Evolutionary conservation across 2,329 filamentous ascomycete genomes (phyloP), one percentile per base, ranked within the genome.

Genomic region (Cytospora chrysosperma): DNA sequence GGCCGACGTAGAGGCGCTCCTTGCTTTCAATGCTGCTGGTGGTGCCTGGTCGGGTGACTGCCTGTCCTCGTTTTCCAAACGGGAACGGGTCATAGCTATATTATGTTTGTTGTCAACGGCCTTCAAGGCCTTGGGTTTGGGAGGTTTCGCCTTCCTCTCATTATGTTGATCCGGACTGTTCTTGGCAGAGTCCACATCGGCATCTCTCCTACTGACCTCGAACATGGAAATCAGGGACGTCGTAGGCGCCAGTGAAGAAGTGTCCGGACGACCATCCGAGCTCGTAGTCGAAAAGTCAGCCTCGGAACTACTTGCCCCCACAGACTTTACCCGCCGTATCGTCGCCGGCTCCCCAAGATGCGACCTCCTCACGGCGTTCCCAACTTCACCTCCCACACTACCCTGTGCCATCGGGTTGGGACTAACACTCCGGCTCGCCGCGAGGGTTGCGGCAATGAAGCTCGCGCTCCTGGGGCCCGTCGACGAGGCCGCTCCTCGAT

Each of bases 141-240:
- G 54, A 7, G 30, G 28, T 34, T 52, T 64, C 13, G 27, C 3
- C 34, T 53, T 61, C 15, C 30, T 28, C 21, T 53, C 37, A 19
- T 62, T 28, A 10, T 50, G 21, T 13, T 37, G 40, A 26, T n/a
- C 34, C 9, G 52, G 62, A 28, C 49, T 61, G 13, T 24, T 77
- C 70, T 78, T 78, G 7, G 73, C 69, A 4, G 75, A 74, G 52
- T 76, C 74, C n/a, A 68, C 69, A 19, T 67, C 57, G 17, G 47
- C 63, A 7, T 68, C 56, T 24, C 65, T 66, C 62, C 67, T 80
- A 67, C 67, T 80, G 67, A 81, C 78, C 74, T 93, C 89, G 68
- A 92, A 92, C 76, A 91, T 81, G 47, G 84, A 84, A 60, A 92
- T 88, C 24, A 92, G 78, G 5, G 86, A 84, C 3, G 80, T 85